A percentile compares a stretch with the other conserved stretches of the same genome.
These are phyloP conservation scores for Hortaea werneckii DNA, from an alignment of 2,329 filamentous ascomycete species.

Conservation along the genomic window DNA sequence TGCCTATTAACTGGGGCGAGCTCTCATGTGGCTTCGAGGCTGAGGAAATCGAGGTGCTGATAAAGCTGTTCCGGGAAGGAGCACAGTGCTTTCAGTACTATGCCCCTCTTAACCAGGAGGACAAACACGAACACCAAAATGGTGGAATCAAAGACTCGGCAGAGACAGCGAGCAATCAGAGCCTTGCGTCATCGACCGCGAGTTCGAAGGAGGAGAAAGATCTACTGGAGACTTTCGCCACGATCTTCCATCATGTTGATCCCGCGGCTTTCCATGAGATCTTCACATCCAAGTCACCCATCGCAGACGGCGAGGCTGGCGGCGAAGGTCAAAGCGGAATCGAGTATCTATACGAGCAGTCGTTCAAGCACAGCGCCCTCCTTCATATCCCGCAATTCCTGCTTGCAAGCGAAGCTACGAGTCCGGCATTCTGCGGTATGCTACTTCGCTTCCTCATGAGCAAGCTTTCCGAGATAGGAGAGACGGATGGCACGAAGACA, in stretches of 20 bases:
- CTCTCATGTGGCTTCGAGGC: conserved; percentile 94
- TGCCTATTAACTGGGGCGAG: conserved; percentile 85
- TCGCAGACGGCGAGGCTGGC: not conserved
- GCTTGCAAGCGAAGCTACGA: conserved; percentile 95
- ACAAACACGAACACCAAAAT: conserved; percentile 45
- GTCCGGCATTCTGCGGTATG: conserved; percentile 96
- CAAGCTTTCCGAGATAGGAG: conserved; percentile 88
- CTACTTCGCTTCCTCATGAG: conserved; percentile 95
- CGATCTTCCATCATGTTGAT: conserved; percentile 96
- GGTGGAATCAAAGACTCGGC: conserved; percentile 7
- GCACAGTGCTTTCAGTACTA: conserved; percentile 97
- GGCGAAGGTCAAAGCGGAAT: conserved; percentile 50
- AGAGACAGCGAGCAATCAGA: conserved; percentile 88
- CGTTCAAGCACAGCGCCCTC: conserved; percentile 89
- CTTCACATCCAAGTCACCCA: conserved; percentile 42
- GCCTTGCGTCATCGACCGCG: conserved; percentile 61
- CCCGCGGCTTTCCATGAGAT: conserved; percentile 98
- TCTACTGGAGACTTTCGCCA: conserved; percentile 91
- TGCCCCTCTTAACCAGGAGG: conserved; percentile 72
- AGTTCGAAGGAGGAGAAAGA: conserved; percentile 97
- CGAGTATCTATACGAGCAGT: conserved; percentile 91
- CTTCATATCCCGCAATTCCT: conserved; percentile 97
- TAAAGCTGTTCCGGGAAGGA: conserved; percentile 94
- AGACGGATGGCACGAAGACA: conserved; percentile 81
- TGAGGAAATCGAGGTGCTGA: conserved; percentile 91